Conservation (phyloP, 78 protist genomes). For the Protostelium mycophagum region DNA sequence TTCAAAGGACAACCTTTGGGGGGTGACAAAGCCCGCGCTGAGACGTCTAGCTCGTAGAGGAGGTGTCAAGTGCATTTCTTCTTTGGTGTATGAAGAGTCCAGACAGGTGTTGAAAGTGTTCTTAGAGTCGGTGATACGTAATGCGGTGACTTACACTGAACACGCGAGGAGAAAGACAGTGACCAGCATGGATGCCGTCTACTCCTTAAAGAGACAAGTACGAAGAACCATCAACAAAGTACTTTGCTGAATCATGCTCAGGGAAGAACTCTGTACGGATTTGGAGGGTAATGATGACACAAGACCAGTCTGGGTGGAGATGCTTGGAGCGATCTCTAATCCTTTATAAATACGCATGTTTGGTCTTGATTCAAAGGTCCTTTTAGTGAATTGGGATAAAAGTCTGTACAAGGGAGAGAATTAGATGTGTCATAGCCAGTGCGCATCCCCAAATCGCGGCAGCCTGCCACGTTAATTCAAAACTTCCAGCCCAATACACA, state of each 20-base stretch:
- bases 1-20: slow-evolving; percentile 91
- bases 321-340: no score
- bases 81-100: slow-evolving; percentile 94
- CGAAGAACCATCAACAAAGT: no score
- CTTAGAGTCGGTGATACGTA: slow-evolving; percentile 88
- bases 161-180: slow-evolving; percentile 94
- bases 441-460: not conserved
- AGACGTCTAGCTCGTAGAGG: slow-evolving; percentile 95
- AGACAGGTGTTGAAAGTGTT: slow-evolving; percentile 87
- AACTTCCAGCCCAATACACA: not conserved
- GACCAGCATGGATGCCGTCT: slow-evolving; percentile 93
- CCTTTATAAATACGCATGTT: no score
- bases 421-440: not conserved
- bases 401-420: not conserved
- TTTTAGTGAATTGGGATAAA: not conserved
- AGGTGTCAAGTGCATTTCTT: slow-evolving; percentile 93
- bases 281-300: slow-evolving; percentile 73
- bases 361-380: no score
- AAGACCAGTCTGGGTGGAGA: no score
- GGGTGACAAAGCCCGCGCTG: slow-evolving; percentile 95
- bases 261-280: slow-evolving; percentile 96
- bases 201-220: slow-evolving; percentile 94
- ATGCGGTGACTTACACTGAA: slow-evolving; percentile 93
- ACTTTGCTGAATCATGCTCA: no score
- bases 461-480: not conserved